phyloP scores from a whole-genome alignment of 2,329 filamentous ascomycete species.

The Phaeosphaeriaceae sp. region DNA sequence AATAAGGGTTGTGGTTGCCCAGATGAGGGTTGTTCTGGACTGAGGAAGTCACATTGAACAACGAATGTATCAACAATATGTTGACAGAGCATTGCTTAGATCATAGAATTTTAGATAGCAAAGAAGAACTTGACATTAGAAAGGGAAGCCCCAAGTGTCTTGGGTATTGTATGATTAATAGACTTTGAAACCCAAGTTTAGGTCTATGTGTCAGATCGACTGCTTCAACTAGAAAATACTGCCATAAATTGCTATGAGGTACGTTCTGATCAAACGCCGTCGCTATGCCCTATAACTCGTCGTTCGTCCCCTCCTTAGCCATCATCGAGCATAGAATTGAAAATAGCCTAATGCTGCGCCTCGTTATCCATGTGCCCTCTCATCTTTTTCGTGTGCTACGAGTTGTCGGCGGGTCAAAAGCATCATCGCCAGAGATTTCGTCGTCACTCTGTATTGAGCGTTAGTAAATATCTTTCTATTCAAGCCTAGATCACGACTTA shows the following conservation, averaged over 20 bases:
- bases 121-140: too few species aligned
- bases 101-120: too few species aligned
- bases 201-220: too few species aligned
- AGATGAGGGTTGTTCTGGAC: neutral
- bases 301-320: too few species aligned
- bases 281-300: constrained; percentile 28
- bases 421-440: constrained; percentile 51
- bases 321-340: too few species aligned
- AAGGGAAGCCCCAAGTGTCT: too few species aligned
- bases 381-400: constrained; percentile 35
- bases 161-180: neutral
- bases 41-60: neutral
- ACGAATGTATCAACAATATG: too few species aligned
- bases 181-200: neutral
- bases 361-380: neutral
- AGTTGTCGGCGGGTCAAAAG: constrained; percentile 46
- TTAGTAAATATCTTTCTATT: constrained; percentile 7
- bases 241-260: neutral
- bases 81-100: too few species aligned
- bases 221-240: too few species aligned
- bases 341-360: neutral
- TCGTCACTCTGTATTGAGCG: constrained; percentile 46
- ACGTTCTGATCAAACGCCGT: constrained; percentile 21
- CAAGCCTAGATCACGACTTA: constrained; percentile 28
- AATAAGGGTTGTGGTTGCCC: constrained; percentile 1